These are phyloP conservation scores for Trichoderma virens DNA, from an alignment of 495 filamentous ascomycete species.

Conservation along the genomic window DNA sequence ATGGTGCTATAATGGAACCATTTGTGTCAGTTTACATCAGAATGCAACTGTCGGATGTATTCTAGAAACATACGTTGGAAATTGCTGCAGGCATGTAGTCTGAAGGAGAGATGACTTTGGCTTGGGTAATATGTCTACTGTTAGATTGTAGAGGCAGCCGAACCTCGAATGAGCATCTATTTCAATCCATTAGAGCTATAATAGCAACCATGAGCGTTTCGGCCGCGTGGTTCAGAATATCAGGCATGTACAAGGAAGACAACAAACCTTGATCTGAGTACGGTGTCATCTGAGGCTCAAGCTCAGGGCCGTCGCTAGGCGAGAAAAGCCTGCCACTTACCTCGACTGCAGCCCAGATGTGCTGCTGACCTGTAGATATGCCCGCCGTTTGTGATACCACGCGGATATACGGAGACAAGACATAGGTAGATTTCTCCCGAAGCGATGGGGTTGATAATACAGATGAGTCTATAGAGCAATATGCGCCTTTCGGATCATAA, in stretches of 20 bases:
- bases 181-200: neutral
- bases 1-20: conserved; percentile 22
- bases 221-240: too few species aligned
- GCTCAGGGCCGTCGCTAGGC: neutral
- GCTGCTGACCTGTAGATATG: conserved; percentile 23
- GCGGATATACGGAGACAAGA: conserved; percentile 33
- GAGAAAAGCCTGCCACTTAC: conserved; percentile 29
- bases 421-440: neutral
- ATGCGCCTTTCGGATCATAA: neutral
- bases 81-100: conserved; percentile 25
- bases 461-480: neutral
- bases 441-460: neutral
- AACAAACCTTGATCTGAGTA: neutral
- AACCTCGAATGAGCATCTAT: conserved; percentile 22
- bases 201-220: too few species aligned
- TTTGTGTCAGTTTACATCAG: neutral
- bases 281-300: neutral
- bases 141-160: conserved; percentile 37
- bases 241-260: neutral
- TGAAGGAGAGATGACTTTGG: conserved; percentile 26
- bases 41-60: neutral
- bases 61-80: conserved; percentile 16
- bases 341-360: conserved; percentile 41
- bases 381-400: conserved; percentile 47
- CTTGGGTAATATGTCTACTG: conserved; percentile 27